Evolutionary conservation across 805 yeast genomes (phyloP), one percentile per base, ranked within the genome.

Genomic region (Alloascoidea africana): DNA sequence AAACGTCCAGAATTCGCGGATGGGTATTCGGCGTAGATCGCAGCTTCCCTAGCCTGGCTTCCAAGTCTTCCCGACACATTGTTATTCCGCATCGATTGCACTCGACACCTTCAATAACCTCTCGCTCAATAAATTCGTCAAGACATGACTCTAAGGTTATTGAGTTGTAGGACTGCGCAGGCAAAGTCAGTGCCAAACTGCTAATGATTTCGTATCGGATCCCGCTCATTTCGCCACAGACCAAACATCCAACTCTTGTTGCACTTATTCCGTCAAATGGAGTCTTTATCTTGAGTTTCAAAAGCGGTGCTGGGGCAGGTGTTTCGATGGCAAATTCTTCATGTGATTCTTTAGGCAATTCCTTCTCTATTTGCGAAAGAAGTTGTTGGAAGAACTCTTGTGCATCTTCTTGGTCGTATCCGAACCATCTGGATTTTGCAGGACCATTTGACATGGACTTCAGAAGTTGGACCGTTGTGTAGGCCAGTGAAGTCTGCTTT

Each of bases 381-480:
- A 23, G n/a, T 23, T 23, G 73, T 36, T 87, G 96, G 60, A 87
- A 87, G 50, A 87, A 87, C 54, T 87, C 97, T 56, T 87, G 96
- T 0, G 96, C 96, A 59, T 87, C 97, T 55, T 87, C 96, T 58
- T 87, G 97, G 50, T 83, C 85, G 52, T 84, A 84, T 1, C 96
- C 91, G 39, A 74, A 57, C 47, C 86, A 74, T 42, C 85, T 69
- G 51, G 77, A 78, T 50, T 75, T 80, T 46, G 76, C 77, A 11
- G 91, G 87, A 0, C 84, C 81, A 49, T 79, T 78, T 3, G 80
- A 69, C 84, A 82, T 78, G 3, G 71, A 68, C 49, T 70, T 75
- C 38, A 81, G 54, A 34, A 82, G 55, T 13, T 65, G 63, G 39
- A 63, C 68, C 0, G 91, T 76, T 45, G 69, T 74, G 46, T 73